Conservation (phyloP, 1,284 basidiomycete genomes). For the Trichosporon inkin region DNA sequence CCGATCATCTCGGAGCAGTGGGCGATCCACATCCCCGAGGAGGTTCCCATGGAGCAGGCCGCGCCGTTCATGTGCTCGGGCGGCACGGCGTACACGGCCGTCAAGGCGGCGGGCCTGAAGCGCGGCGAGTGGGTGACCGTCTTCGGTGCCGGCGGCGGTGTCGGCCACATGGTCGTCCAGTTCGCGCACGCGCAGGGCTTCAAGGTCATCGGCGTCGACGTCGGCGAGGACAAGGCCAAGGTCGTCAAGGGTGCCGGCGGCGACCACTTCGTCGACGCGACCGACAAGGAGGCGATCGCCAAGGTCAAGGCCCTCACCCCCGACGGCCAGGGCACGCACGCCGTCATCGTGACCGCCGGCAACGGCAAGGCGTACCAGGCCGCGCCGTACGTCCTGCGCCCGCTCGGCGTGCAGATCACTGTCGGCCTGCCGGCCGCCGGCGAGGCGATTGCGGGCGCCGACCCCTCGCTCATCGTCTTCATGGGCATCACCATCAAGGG, state of each 20-base stretch:
- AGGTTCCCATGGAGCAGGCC: conserved; percentile 19
- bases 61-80: conserved; percentile 26
- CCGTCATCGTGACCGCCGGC: conserved; percentile 22
- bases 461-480: conserved; percentile 41
- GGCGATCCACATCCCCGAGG: conserved; percentile 21
- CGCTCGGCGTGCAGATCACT: conserved; percentile 17
- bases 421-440: conserved; percentile 25
- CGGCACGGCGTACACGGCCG: conserved; percentile 24
- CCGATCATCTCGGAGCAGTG: conserved; percentile 17
- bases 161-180: conserved; percentile 25
- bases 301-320: conserved; percentile 17
- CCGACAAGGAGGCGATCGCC: conserved; percentile 13
- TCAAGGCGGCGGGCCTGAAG: conserved; percentile 21
- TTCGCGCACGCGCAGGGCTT: conserved; percentile 21
- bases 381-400: conserved; percentile 16
- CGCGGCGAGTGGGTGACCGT: conserved; percentile 14
- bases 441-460: conserved; percentile 40
- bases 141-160: conserved; percentile 22
- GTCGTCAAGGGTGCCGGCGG: conserved; percentile 14
- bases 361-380: conserved; percentile 21
- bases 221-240: conserved; percentile 19
- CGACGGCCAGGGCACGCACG: conserved; percentile 19
- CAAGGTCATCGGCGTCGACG: conserved; percentile 22
- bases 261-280: conserved; percentile 17
- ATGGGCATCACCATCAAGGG: conserved; percentile 47